A percentile compares a stretch with the other conserved stretches of the same genome.
These are phyloP conservation scores for Pestalotiopsis fici DNA, from an alignment of 2,329 filamentous ascomycete genomes.

Conservation along the genomic window DNA sequence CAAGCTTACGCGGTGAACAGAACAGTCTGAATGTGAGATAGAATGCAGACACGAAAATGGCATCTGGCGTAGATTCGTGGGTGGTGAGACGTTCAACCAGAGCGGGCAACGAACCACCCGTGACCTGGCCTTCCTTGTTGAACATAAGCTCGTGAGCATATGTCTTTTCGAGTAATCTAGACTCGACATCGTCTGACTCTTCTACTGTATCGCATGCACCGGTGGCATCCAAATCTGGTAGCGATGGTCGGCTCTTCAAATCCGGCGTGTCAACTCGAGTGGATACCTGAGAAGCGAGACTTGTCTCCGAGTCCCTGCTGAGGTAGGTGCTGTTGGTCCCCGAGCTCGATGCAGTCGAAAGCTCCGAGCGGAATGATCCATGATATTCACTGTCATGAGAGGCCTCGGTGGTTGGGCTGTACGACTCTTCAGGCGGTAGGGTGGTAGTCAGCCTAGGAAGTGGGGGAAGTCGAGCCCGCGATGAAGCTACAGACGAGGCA, in stretches of 20 bases:
- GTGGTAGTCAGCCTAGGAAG: conserved; percentile 60
- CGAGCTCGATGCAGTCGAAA: conserved; percentile 72
- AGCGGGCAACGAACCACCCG: conserved; percentile 85
- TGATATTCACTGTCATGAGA: conserved; percentile 53
- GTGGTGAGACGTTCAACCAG: conserved; percentile 93
- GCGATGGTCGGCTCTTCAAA: conserved; percentile 59
- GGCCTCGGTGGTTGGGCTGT: conserved; percentile 46
- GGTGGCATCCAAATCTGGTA: conserved; percentile 68
- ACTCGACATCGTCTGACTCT: conserved; percentile 78
- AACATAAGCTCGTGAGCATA: conserved; percentile 89
- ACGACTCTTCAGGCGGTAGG: conserved; percentile 45
- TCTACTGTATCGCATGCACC: conserved; percentile 70
- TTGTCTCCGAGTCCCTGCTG: conserved; percentile 80
- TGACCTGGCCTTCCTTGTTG: conserved; percentile 94
- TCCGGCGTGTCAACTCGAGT: conserved; percentile 90
- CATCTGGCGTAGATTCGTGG: conserved; percentile 89
- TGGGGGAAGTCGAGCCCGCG: conserved; percentile 52
- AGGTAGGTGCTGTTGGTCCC: conserved; percentile 79
- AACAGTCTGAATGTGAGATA: conserved; percentile 96
- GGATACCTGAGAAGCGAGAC: conserved; percentile 77
- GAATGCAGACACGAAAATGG: conserved; percentile 90
- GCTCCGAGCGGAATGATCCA: conserved; percentile 62
- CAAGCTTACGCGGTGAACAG: conserved; percentile 76
- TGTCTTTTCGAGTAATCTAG: conserved; percentile 84
- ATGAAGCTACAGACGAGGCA: conserved; percentile 48